phyloP scores from a whole-genome alignment of 345 rosid species.

The Hibiscus mutabilis region DNA sequence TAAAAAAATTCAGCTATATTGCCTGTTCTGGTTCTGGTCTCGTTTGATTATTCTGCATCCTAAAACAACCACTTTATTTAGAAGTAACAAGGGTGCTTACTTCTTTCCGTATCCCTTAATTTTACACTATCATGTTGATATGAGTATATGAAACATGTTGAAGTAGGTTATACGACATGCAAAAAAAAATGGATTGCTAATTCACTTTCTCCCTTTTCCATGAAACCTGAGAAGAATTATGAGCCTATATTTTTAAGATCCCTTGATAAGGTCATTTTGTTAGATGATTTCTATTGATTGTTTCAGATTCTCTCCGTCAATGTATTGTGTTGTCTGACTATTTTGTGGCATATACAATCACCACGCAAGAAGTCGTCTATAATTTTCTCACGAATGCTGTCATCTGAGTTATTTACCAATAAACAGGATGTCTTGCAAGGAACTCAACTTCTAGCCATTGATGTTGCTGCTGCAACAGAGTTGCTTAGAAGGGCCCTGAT shows the following conservation, averaged over 20 bases:
- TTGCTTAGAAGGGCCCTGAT: constrained; percentile 60
- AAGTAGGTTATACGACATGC: not conserved
- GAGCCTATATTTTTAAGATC: not conserved
- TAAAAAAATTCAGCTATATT: not conserved
- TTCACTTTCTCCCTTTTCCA: not conserved
- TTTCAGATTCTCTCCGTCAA: not conserved
- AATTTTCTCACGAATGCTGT: not conserved
- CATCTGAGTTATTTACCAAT: constrained; percentile 12
- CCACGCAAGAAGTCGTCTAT: not conserved
- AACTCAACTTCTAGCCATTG: constrained; percentile 89
- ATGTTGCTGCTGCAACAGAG: constrained; percentile 76
- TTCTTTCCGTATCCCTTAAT: not conserved
- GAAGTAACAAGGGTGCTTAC: not conserved
- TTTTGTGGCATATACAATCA: not conserved
- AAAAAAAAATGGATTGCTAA: not conserved
- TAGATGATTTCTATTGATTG: not conserved
- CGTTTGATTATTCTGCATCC: not conserved
- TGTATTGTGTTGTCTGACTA: not conserved
- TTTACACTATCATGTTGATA: not conserved
- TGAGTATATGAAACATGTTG: not conserved
- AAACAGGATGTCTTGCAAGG: constrained; percentile 96
- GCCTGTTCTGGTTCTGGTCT: not conserved
- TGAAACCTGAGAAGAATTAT: not conserved
- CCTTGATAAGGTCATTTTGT: not conserved
- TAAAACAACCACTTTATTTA: not conserved